Percentiles rank a stretch among this genome's conserved stretches.
phyloP scores from a whole-genome alignment of 139 green algal genomes.

The Volvox reticuliferus region DNA sequence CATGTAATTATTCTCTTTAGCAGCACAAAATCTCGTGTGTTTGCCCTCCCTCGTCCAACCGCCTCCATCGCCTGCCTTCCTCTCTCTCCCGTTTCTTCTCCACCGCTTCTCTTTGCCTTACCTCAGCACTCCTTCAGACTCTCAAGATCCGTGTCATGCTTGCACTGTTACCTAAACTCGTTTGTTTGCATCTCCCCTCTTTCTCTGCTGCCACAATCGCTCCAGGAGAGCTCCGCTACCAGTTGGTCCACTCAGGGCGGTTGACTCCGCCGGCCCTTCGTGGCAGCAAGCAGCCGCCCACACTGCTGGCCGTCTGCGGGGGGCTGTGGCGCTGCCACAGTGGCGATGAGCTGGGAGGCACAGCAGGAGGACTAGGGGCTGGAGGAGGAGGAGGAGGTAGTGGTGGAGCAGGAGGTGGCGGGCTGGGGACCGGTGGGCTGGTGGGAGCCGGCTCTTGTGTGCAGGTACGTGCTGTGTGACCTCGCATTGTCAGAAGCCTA shows the following conservation, averaged over 20 bases:
- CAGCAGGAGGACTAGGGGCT: neutral
- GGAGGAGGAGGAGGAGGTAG: neutral
- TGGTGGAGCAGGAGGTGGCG: neutral
- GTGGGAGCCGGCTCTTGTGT: no score
- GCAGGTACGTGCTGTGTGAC: no score
- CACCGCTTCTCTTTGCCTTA: no score
- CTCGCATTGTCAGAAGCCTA: no score
- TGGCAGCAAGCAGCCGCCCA: conserved; percentile 1
- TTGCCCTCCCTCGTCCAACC: no score
- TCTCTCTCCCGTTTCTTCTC: no score
- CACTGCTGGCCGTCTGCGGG: conserved; percentile 39
- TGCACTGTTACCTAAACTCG: no score
- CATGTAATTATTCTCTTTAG: no score
- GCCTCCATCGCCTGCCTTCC: no score
- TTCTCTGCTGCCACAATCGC: neutral
- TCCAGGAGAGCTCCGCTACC: conserved; percentile 60
- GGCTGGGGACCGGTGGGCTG: neutral
- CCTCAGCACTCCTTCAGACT: no score
- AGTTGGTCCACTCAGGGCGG: conserved; percentile 3
- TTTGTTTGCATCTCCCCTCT: neutral
- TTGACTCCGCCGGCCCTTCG: conserved; percentile 47
- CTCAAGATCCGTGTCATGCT: no score
- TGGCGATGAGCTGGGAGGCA: neutral
- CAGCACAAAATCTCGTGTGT: no score
- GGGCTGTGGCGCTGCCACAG: conserved; percentile 17